These are phyloP conservation scores for Amanita rubescens DNA, from an alignment of 768 basidiomycete genomes.

Conservation along the genomic window DNA sequence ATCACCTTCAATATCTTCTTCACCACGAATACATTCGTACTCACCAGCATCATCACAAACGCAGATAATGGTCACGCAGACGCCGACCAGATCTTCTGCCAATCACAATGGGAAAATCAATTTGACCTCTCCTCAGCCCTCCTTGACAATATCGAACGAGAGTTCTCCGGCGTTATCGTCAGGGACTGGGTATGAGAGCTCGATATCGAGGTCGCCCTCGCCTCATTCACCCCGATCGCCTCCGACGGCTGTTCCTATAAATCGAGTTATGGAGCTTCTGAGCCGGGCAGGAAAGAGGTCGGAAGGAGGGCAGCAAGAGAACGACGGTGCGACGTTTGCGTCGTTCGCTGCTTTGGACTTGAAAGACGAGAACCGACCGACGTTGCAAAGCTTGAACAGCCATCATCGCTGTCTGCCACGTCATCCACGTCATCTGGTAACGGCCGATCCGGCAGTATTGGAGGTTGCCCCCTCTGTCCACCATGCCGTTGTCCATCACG, in stretches of 20 bases:
- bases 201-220: conserved; percentile 43
- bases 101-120: conserved; percentile 6
- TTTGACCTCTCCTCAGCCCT: conserved; percentile 21
- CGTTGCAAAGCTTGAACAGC: neutral
- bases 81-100: neutral
- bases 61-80: neutral
- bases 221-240: conserved; percentile 27
- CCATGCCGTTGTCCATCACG: neutral
- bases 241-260: conserved; percentile 25
- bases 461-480: neutral
- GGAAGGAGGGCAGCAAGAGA: conserved; percentile 6
- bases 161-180: conserved; percentile 56
- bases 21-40: neutral
- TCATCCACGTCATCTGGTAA: neutral
- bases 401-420: neutral
- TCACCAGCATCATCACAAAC: neutral
- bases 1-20: conserved; percentile 1
- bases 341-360: conserved; percentile 5
- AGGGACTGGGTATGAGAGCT: conserved; percentile 38
- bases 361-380: neutral
- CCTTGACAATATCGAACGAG: conserved; percentile 31
- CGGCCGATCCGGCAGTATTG: conserved; percentile 5
- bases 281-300: conserved; percentile 6
- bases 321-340: neutral
- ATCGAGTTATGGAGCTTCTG: conserved; percentile 6